Evolutionary conservation across 1,284 basidiomycete genomes (phyloP).

Genomic region (Leucocoprinus gongylophorus): DNA sequence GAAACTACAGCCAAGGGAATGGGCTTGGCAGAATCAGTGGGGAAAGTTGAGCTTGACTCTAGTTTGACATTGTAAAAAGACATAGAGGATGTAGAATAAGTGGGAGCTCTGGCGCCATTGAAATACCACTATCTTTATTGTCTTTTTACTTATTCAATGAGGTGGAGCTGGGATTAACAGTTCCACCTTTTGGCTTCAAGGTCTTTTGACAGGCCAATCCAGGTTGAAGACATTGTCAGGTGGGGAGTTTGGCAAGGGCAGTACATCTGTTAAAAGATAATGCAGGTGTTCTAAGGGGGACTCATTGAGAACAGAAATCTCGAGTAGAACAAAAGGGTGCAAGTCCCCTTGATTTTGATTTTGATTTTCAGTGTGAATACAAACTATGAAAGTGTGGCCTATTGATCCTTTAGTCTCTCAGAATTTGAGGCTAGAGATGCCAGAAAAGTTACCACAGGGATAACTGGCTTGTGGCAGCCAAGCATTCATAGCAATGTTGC

Average conservation of each 20-base stretch:
- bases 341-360: constrained; percentile 56
- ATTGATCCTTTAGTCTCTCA: constrained; percentile 55
- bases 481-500: constrained; percentile 59
- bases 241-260: constrained; percentile 60
- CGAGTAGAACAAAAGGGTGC: constrained; percentile 54
- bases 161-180: constrained; percentile 48
- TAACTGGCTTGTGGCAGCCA: constrained; percentile 59
- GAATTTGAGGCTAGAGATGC: constrained; percentile 59
- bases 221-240: constrained; percentile 56
- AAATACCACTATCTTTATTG: constrained; percentile 62
- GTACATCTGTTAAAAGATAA: constrained; percentile 63
- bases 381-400: constrained; percentile 60
- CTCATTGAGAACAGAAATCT: constrained; percentile 57
- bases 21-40: no score
- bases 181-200: constrained; percentile 51
- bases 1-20: no score
- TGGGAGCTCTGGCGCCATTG: constrained; percentile 53
- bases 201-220: constrained; percentile 46
- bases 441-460: constrained; percentile 58
- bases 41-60: constrained; percentile 62
- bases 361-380: constrained; percentile 58
- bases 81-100: constrained; percentile 61
- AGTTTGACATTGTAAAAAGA: constrained; percentile 64
- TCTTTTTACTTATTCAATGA: constrained; percentile 61
- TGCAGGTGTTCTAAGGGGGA: constrained; percentile 56